A percentile compares a stretch with the other conserved stretches of the same genome.
These are phyloP conservation scores for Albatrellus sp. DNA, from an alignment of 1,284 basidiomycete genomes.

Conservation along the genomic window DNA sequence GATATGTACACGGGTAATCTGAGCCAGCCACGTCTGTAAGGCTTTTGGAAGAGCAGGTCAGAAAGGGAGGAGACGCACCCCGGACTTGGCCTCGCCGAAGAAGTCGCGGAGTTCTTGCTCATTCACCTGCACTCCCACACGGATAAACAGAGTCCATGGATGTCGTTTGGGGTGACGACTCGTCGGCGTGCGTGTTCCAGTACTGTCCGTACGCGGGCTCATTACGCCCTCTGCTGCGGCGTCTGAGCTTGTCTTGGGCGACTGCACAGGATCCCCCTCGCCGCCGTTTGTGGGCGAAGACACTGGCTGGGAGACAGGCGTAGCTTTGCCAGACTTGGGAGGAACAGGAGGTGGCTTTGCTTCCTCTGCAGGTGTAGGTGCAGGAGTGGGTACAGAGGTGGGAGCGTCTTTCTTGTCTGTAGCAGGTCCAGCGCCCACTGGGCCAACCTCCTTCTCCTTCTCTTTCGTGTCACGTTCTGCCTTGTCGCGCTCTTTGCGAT, in stretches of 20 bases:
- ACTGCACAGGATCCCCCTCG: conserved; percentile 12
- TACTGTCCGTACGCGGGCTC: conserved; percentile 42
- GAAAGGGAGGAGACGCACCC: conserved; percentile 30
- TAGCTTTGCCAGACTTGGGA: neutral
- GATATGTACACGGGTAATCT: conserved; percentile 68
- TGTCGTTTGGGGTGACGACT: conserved; percentile 50
- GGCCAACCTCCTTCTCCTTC: neutral
- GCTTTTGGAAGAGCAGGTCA: neutral
- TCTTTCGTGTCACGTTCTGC: conserved; percentile 13
- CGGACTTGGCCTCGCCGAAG: conserved; percentile 55
- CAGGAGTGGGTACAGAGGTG: conserved; percentile 1
- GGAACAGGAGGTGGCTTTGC: neutral
- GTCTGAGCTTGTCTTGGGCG: conserved; percentile 21
- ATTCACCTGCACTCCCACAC: conserved; percentile 41
- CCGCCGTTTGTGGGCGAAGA: conserved; percentile 15
- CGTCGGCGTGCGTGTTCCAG: conserved; percentile 57
- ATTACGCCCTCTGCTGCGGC: conserved; percentile 23
- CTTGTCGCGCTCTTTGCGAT: conserved; percentile 21
- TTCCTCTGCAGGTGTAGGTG: neutral
- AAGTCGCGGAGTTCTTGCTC: conserved; percentile 68
- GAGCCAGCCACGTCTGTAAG: conserved; percentile 2
- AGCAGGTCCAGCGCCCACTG: neutral
- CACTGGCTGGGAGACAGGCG: conserved; percentile 8
- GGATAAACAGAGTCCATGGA: conserved; percentile 80
- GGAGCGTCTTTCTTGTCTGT: conserved; percentile 14